Evolutionary conservation across 2,329 filamentous ascomycete genomes (phyloP).

Genomic region (Didymella sp.): DNA sequence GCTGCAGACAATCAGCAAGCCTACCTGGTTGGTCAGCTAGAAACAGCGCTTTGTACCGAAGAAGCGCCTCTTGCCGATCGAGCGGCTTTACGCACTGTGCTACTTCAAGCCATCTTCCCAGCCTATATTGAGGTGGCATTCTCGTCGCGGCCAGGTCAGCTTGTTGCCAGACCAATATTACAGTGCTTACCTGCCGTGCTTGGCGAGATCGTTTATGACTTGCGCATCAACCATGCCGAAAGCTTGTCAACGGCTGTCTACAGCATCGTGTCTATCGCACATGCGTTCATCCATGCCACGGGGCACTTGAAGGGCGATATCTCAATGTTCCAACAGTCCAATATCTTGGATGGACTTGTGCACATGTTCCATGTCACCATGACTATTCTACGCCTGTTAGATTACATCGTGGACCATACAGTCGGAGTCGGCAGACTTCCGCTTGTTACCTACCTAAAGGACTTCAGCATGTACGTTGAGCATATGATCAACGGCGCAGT

Average conservation of each 20-base stretch:
- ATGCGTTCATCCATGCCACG: conserved; percentile 48
- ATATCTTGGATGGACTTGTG: conserved; percentile 49
- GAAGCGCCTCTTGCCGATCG: conserved; percentile 52
- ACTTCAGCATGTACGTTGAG: conserved; percentile 48
- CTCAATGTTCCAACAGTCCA: conserved; percentile 48
- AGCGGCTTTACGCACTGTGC: conserved; percentile 58
- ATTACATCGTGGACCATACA: conserved; percentile 55
- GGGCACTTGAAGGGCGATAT: conserved; percentile 46
- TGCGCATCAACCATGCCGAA: conserved; percentile 52
- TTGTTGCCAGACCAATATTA: conserved; percentile 61
- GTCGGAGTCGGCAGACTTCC: conserved; percentile 28
- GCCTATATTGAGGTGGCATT: conserved; percentile 62
- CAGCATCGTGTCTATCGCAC: conserved; percentile 51
- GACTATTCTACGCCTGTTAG: conserved; percentile 52
- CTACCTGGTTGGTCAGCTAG: conserved; percentile 63
- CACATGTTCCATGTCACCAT: conserved; percentile 53
- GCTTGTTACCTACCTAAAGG: conserved; percentile 49
- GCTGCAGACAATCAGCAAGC: conserved; percentile 64
- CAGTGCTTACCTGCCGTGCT: conserved; percentile 55
- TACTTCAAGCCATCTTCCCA: conserved; percentile 63
- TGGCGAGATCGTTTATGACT: conserved; percentile 53
- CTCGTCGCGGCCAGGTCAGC: conserved; percentile 56
- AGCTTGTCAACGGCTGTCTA: conserved; percentile 49
- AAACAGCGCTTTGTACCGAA: conserved; percentile 56
- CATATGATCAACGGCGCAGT: conserved; percentile 33